These are phyloP conservation scores for Lactarius quietus DNA, from an alignment of 768 basidiomycete genomes.

Conservation along the genomic window DNA sequence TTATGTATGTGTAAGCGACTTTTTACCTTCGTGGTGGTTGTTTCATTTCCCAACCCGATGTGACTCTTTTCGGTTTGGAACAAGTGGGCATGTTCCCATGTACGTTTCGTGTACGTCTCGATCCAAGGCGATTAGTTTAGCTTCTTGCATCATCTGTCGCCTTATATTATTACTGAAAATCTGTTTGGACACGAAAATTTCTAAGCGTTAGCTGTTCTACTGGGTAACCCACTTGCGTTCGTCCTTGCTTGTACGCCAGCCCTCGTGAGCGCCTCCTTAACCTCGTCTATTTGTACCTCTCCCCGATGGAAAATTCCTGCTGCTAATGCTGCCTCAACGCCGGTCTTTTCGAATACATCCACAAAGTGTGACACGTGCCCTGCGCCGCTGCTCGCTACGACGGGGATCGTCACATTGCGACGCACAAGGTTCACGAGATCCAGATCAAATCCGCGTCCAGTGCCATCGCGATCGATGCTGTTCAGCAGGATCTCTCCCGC, in stretches of 20 bases:
- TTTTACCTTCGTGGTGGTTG: constrained; percentile 5
- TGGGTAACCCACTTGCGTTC: neutral
- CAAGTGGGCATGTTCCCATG: constrained; percentile 16
- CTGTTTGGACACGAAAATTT: constrained; percentile 8
- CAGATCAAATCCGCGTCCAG: constrained; percentile 87
- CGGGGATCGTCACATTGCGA: constrained; percentile 76
- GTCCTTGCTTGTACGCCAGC: constrained; percentile 50
- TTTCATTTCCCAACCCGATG: constrained; percentile 12
- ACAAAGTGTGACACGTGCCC: constrained; percentile 79
- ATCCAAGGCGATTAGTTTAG: constrained; percentile 14
- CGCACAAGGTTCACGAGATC: constrained; percentile 78
- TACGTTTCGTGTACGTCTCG: constrained; percentile 24
- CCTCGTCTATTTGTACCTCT: constrained; percentile 79
- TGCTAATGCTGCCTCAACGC: constrained; percentile 87
- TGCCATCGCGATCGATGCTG: constrained; percentile 95
- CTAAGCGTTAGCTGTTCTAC: constrained; percentile 1
- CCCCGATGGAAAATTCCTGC: constrained; percentile 96
- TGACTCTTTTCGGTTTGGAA: constrained; percentile 12
- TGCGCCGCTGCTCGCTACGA: constrained; percentile 94
- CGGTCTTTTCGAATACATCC: constrained; percentile 77
- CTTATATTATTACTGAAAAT: constrained; percentile 20
- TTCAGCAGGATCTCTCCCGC: constrained; percentile 96
- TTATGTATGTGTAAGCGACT: constrained; percentile 19
- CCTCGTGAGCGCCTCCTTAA: constrained; percentile 57
- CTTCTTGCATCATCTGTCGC: constrained; percentile 21